Base-by-base conservation (phyloP, 1,139 yeast species). In the Saccharomyces hybrid region DNA sequence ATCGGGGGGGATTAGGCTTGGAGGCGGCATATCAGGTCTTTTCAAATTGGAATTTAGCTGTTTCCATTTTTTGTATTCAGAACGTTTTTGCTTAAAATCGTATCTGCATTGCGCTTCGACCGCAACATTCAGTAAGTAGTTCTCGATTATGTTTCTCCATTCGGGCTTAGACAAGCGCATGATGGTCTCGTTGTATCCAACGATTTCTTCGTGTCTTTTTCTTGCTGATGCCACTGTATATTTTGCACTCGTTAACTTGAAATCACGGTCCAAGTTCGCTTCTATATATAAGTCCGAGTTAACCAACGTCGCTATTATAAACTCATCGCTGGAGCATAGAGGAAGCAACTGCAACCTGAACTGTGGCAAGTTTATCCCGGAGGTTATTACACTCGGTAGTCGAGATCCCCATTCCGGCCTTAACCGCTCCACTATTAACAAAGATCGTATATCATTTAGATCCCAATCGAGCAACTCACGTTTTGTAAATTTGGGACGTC, bases 91-190 rank as follows among this genome's bases (percentile, higher is more conserved):
- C 61, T 79, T 80, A 64, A 80, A 83, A 62, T 83, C 86, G 46
- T 72, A 70, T 31, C 87, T 74, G 61, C 87, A 83, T 64, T 84
- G 88, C 9, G 84, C 83, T 63, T 84, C 89, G 49, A 85, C 85
- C 2, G 82, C 88, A 38, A 84, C 73, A 64, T 82, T 83, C 47
- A 84, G 68, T 50, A 83, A 64, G 63, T 79, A 84, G 68, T 83
- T 83, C 59, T 84, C 89, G 57, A 84, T 81, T 29, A 84, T 77
- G 64, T 83, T 82, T 61, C 88, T 72, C 87, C 88, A 83, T 66
- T 83, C 86, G 23, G 81, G 79, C 59, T 77, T 75, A 3, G 74
- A 69, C 4, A 73, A 57, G 27, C 61, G 59, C 71, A 69, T 66
- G 42, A 65, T 53, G 4, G 23, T 20, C 4, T 20, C 23, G 4